A percentile compares a stretch with the other conserved stretches of the same genome.
Conservation (phyloP, 1,139 yeast genomes). For the Zygoascus sp. region DNA sequence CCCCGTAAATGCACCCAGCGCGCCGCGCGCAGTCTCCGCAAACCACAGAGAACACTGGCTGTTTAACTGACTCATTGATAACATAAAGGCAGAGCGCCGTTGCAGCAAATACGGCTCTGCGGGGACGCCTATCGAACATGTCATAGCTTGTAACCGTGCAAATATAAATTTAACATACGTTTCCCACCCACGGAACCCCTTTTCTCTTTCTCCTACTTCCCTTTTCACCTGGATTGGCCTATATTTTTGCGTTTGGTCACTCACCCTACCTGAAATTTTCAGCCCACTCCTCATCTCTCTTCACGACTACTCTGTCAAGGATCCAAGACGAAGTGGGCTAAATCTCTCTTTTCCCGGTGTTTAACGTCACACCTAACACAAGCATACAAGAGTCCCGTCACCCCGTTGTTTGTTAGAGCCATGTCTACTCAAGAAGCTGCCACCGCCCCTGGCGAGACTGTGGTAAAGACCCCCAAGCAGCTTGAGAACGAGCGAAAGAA, state of each 20-base stretch:
- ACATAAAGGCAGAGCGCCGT: too few relatives aligned
- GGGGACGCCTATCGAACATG: too few relatives aligned
- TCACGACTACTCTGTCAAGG: slow-evolving; percentile 2
- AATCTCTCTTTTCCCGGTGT: slow-evolving; percentile 7
- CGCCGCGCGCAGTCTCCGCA: too few relatives aligned
- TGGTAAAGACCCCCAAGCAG: slow-evolving; percentile 39
- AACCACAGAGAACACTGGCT: too few relatives aligned
- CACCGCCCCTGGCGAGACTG: neutral
- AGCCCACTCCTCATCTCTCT: neutral
- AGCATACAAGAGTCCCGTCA: neutral
- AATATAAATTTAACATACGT: too few relatives aligned
- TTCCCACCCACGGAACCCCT: too few relatives aligned
- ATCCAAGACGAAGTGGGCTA: slow-evolving; percentile 11
- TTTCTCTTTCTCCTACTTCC: too few relatives aligned
- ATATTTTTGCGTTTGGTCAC: too few relatives aligned
- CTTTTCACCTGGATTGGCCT: neutral
- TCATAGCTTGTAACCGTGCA: too few relatives aligned
- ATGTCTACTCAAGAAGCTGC: slow-evolving; percentile 6
- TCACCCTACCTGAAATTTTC: slow-evolving; percentile 3
- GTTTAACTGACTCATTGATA: too few relatives aligned
- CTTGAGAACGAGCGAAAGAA: slow-evolving; percentile 91
- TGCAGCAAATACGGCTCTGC: too few relatives aligned
- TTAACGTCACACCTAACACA: slow-evolving; percentile 3
- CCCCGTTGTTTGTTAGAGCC: slow-evolving; percentile 6
- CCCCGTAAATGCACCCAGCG: too few relatives aligned